These are phyloP conservation scores for Rubroboletus pulcherrimus DNA, from an alignment of 768 basidiomycete species.

Conservation along the genomic window DNA sequence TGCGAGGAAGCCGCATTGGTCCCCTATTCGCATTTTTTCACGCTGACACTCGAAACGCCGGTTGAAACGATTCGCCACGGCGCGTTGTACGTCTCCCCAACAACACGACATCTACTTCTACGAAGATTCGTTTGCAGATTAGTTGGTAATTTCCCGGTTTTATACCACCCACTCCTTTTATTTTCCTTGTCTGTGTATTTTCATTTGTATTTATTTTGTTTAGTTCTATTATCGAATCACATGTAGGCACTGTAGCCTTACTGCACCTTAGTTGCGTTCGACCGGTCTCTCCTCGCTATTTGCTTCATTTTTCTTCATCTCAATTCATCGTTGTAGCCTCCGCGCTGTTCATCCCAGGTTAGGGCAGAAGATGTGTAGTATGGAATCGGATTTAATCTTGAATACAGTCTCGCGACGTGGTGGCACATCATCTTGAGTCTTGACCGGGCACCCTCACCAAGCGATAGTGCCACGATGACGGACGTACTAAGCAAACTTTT, in stretches of 20 bases:
- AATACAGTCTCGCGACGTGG: neutral
- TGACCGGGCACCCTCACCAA: neutral
- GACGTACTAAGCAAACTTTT: slow-evolving; percentile 38
- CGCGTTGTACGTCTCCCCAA: neutral
- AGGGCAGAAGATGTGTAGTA: neutral
- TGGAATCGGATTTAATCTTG: too few species aligned
- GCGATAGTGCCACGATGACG: slow-evolving; percentile 28
- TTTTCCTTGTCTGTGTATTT: neutral
- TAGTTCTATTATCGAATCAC: neutral
- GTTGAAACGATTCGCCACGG: slow-evolving; percentile 3
- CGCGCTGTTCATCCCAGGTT: neutral
- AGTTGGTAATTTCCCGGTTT: neutral
- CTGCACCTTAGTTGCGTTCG: neutral
- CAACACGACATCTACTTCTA: too few species aligned
- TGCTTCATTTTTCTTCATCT: neutral
- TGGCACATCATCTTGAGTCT: neutral
- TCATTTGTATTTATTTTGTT: too few species aligned
- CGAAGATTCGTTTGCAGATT: neutral
- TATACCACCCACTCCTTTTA: too few species aligned
- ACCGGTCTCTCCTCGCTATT: neutral
- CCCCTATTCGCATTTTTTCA: neutral
- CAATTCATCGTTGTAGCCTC: neutral
- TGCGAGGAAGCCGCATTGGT: neutral
- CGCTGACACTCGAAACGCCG: neutral
- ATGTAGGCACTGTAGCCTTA: neutral